Percentiles rank a stretch among this genome's conserved stretches.
Conservation (phyloP, 2,329 filamentous ascomycete species). For the Epichloe festucae region DNA sequence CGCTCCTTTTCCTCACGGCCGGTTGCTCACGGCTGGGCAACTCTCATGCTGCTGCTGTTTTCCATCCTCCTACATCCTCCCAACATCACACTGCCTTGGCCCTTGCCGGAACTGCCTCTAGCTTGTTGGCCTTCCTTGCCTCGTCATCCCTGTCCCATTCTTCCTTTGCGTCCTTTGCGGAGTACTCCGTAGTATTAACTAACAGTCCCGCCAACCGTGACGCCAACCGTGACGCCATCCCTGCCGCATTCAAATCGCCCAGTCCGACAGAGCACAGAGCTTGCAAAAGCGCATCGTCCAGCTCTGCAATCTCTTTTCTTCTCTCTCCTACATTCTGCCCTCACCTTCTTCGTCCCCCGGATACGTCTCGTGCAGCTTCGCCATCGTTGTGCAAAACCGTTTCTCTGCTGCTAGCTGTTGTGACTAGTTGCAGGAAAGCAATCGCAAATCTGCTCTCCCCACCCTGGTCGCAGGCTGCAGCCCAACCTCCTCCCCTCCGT, state of each 20-base stretch:
- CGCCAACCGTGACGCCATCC: conserved; percentile 6
- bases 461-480: neutral
- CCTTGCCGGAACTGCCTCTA: too few relatives aligned
- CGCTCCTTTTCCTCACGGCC: too few relatives aligned
- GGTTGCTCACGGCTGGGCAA: too few relatives aligned
- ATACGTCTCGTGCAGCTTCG: neutral
- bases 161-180: neutral
- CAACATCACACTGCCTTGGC: too few relatives aligned
- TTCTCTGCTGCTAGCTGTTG: neutral
- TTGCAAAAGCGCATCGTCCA: neutral
- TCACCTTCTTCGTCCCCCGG: neutral
- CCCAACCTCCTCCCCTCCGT: neutral
- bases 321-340: neutral
- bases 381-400: neutral
- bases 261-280: conserved; percentile 1
- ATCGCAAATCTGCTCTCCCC: neutral
- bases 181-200: too few relatives aligned
- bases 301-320: neutral
- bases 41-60: too few relatives aligned
- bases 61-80: too few relatives aligned
- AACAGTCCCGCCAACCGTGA: conserved; percentile 2
- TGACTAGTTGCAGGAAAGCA: neutral
- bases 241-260: conserved; percentile 5
- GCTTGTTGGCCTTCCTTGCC: neutral
- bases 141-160: neutral